Base-by-base conservation (phyloP, 331 rosid genomes). In the Cydonia oblonga region DNA sequence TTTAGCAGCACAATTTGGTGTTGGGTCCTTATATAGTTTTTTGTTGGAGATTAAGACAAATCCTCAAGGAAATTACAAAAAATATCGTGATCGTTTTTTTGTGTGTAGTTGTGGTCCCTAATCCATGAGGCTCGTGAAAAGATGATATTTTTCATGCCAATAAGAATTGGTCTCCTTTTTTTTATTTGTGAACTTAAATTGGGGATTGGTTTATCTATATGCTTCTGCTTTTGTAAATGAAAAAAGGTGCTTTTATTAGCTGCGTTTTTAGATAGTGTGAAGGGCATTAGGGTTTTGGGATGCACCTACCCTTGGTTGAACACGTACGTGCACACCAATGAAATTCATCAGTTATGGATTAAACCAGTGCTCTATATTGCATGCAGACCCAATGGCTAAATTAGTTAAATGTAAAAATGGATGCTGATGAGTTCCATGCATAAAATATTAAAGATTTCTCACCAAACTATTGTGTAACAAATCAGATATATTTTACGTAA, bases 101-200 rank as follows among this genome's bases (percentile, higher is more conserved):
- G 23, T 62, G 46, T 40, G 33, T 28, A 69, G 49, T 73, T 74
- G 87, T 87, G 90, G 96, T 88, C 88, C 83, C 83, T 79, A 51
- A 66, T 57, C 23, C 60, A 67, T 23, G 53, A 28, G 70, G 29
- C 74, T 74, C 67, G 74, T 69, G 78, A 81, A 22, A 38, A 71
- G 82, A 78, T 40, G 79, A 75, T 49, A 71, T 56, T 56, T 71
- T 70, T 67, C 54, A 72, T 78, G 68, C 78, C 90, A 83, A 72
- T 76, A 28, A 70, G 84, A 85, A 80, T 79, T 66, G 71, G 20
- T 15, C 35, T 20, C 64, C 51, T 79, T 79, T 81, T 83, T 84
- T 35, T 69, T 74, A 78, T 78, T 73, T 78, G 87, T 68, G 79
- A 72, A 77, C 80, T 70, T 79, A 22, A 49, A 49, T 49, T 18